Percentiles rank a stretch among this genome's conserved stretches.
phyloP scores from a whole-genome alignment of 129 eudicot species.

The Deinandra increscens region DNA sequence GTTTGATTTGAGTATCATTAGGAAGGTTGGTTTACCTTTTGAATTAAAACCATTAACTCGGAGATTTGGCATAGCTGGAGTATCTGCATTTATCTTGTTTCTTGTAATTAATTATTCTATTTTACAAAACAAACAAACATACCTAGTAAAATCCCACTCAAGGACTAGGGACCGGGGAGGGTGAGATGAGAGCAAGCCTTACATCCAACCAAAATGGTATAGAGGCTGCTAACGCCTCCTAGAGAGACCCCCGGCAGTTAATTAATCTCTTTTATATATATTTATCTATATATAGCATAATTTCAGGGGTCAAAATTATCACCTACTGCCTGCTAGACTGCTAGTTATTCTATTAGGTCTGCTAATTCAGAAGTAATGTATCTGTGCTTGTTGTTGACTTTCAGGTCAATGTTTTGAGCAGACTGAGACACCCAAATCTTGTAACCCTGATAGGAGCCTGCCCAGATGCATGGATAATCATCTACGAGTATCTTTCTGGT shows the following conservation, averaged over 20 bases:
- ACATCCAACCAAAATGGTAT: no score
- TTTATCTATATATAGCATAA: not conserved
- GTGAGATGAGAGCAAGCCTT: no score
- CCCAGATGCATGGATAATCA: constrained; percentile 63
- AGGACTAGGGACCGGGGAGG: no score
- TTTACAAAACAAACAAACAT: no score
- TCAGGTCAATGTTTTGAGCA: constrained; percentile 86
- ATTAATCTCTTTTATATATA: no score
- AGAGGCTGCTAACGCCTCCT: no score
- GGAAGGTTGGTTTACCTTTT: not conserved
- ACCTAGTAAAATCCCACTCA: no score
- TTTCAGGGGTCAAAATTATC: not conserved
- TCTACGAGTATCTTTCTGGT: constrained; percentile 75
- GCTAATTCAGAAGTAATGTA: not conserved
- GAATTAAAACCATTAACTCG: not conserved
- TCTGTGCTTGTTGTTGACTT: constrained; percentile 8
- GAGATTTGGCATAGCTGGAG: not conserved
- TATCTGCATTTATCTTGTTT: not conserved
- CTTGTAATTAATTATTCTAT: not conserved
- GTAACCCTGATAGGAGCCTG: constrained; percentile 85
- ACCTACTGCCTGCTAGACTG: not conserved
- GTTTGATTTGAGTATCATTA: not conserved
- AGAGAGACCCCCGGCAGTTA: no score
- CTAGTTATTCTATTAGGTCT: not conserved
- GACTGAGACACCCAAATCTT: constrained; percentile 84